These are phyloP conservation scores for Heteromeles arbutifolia DNA, from an alignment of 306 rosid genomes.

Conservation along the genomic window DNA sequence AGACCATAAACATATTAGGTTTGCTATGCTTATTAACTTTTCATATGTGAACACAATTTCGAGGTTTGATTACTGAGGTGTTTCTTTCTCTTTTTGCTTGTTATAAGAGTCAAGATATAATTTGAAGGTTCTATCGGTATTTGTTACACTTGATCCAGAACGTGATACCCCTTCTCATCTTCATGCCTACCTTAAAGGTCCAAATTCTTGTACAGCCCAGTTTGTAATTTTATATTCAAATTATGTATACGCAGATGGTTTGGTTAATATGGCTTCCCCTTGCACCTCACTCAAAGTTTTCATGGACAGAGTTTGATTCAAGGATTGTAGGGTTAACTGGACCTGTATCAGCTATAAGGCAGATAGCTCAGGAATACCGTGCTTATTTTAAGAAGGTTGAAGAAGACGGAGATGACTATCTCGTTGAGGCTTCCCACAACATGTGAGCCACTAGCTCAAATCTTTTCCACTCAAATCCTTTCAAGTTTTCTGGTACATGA, in stretches of 20 bases:
- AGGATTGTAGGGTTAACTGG: constrained; percentile 79
- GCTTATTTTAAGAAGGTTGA: constrained; percentile 68
- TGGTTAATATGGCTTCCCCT: constrained; percentile 6
- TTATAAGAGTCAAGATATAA: constrained; percentile 49
- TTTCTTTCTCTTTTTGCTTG: background rate
- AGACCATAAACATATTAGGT: constrained; percentile 65
- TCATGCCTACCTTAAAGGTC: constrained; percentile 75
- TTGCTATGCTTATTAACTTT: constrained; percentile 17
- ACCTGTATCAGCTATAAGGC: constrained; percentile 64
- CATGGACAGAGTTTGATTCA: constrained; percentile 61
- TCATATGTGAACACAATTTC: background rate
- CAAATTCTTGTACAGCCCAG: constrained; percentile 15
- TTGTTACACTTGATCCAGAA: constrained; percentile 87
- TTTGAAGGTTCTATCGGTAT: constrained; percentile 58
- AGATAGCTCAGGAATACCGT: constrained; percentile 87
- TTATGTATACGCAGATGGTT: background rate
- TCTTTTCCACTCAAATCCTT: constrained; percentile 1
- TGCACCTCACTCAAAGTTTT: background rate
- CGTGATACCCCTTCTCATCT: constrained; percentile 83
- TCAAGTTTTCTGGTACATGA: constrained; percentile 1
- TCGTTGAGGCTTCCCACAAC: constrained; percentile 77
- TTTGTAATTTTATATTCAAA: background rate
- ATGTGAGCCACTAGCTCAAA: constrained; percentile 45
- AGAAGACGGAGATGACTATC: constrained; percentile 87
- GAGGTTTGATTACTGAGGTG: constrained; percentile 15